These are phyloP conservation scores for Laburnicola sp. DNA, from an alignment of 2,329 filamentous ascomycete species.

Conservation along the genomic window DNA sequence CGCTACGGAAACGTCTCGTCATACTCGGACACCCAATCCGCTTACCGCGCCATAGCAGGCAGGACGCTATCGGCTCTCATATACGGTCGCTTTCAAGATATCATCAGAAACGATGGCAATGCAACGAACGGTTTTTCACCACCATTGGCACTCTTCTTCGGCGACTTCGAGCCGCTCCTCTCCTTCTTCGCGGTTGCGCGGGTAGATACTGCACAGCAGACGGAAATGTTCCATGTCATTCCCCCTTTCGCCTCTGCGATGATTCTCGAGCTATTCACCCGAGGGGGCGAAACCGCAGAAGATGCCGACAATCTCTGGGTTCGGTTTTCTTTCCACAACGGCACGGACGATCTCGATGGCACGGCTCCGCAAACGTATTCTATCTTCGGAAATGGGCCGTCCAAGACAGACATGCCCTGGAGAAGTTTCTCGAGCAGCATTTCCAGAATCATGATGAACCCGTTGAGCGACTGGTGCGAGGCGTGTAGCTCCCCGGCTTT, in stretches of 20 bases:
- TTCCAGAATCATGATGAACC: conserved; percentile 47
- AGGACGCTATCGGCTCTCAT: conserved; percentile 36
- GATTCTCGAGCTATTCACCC: conserved; percentile 51
- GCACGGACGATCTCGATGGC: conserved; percentile 49
- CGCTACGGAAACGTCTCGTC: conserved; percentile 48
- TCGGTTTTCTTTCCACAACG: conserved; percentile 61
- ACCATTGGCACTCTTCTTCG: conserved; percentile 51
- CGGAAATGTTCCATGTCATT: conserved; percentile 27
- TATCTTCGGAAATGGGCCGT: conserved; percentile 55
- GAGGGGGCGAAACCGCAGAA: conserved; percentile 35
- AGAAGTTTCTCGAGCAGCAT: conserved; percentile 55
- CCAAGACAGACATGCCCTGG: conserved; percentile 53
- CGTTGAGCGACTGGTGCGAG: conserved; percentile 57
- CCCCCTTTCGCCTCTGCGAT: conserved; percentile 40
- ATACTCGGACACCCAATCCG: conserved; percentile 14
- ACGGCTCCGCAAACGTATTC: conserved; percentile 49
- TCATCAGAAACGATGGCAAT: conserved; percentile 19
- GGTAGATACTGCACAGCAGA: conserved; percentile 19
- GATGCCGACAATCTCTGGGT: conserved; percentile 54
- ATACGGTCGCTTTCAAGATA: conserved; percentile 27
- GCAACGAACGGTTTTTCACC: conserved; percentile 29
- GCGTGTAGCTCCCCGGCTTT: conserved; percentile 51
- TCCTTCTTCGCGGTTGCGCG: conserved; percentile 35
- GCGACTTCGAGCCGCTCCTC: conserved; percentile 39
- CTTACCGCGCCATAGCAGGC: conserved; percentile 34